These are phyloP conservation scores for Russula earlei DNA, from an alignment of 768 basidiomycete genomes.

Conservation along the genomic window DNA sequence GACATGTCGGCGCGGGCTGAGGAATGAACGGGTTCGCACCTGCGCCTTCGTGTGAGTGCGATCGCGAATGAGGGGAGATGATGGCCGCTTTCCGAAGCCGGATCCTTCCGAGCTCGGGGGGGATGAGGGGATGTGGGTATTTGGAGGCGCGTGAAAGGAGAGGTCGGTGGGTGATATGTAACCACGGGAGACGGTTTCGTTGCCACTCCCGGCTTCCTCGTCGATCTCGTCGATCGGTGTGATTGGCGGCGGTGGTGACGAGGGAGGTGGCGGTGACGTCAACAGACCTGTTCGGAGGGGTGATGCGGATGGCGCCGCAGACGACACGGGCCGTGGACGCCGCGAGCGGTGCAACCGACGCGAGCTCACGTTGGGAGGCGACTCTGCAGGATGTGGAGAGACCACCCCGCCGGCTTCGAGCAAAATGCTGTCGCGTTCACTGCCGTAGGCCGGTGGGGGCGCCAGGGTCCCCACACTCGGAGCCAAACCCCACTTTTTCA, in stretches of 20 bases:
- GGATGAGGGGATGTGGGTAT: slow-evolving; percentile 40
- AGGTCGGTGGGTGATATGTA: slow-evolving; percentile 57
- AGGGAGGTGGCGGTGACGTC: slow-evolving; percentile 32
- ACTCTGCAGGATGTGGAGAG: slow-evolving; percentile 30
- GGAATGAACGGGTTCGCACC: slow-evolving; percentile 80
- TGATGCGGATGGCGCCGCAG: slow-evolving; percentile 39
- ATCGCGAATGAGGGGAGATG: slow-evolving; percentile 40
- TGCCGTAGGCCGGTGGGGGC: slow-evolving; percentile 96
- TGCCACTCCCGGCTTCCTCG: slow-evolving; percentile 44
- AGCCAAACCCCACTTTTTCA: slow-evolving; percentile 99
- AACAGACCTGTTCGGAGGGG: slow-evolving; percentile 51
- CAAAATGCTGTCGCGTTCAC: slow-evolving; percentile 91
- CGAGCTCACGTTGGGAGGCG: slow-evolving; percentile 36
- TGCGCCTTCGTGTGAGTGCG: slow-evolving; percentile 47
- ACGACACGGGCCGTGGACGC: slow-evolving; percentile 38
- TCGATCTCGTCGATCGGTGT: slow-evolving; percentile 72
- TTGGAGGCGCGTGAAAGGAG: slow-evolving; percentile 47
- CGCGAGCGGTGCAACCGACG: slow-evolving; percentile 55
- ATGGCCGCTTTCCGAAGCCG: slow-evolving; percentile 22
- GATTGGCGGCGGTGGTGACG: slow-evolving; percentile 55
- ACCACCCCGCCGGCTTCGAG: slow-evolving; percentile 71
- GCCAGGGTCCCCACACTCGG: slow-evolving; percentile 96
- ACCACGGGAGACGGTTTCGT: slow-evolving; percentile 44
- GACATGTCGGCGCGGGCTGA: slow-evolving; percentile 49
- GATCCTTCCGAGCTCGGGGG: slow-evolving; percentile 25